phyloP scores from a whole-genome alignment of 257 asterid genomes.

The Lantana camara region DNA sequence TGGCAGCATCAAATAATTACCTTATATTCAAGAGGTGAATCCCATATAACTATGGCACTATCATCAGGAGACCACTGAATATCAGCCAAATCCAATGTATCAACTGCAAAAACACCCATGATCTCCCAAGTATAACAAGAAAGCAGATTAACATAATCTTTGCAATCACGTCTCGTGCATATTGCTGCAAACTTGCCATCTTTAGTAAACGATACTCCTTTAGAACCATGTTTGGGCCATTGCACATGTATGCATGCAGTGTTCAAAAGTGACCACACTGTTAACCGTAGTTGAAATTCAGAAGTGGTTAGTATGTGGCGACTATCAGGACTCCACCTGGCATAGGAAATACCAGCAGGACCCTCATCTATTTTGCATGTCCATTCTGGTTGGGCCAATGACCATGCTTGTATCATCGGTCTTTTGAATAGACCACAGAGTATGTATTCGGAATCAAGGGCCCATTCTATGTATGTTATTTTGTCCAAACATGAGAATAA shows the following conservation, averaged over 20 bases:
- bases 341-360: constrained; percentile 89
- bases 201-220: constrained; percentile 93
- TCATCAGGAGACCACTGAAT: constrained; percentile 99
- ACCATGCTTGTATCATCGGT: constrained; percentile 99
- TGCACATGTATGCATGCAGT: constrained; percentile 96
- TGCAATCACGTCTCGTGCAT: constrained; percentile 98
- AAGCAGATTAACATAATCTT: constrained; percentile 89
- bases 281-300: constrained; percentile 85
- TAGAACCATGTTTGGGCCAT: constrained; percentile 94
- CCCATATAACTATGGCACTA: constrained; percentile 97
- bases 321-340: constrained; percentile 99
- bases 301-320: constrained; percentile 98
- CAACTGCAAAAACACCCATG: constrained; percentile 93
- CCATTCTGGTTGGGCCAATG: constrained; percentile 95
- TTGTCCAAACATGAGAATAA: constrained; percentile 92
- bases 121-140: constrained; percentile 94
- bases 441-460: constrained; percentile 90
- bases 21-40: constrained; percentile 95
- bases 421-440: constrained; percentile 91
- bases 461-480: constrained; percentile 95
- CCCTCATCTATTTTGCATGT: constrained; percentile 99
- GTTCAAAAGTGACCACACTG: constrained; percentile 94
- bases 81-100: constrained; percentile 91
- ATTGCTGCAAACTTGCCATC: constrained; percentile 97
- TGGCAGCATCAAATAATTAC: constrained; percentile 35